Conservation (phyloP, 2,329 filamentous ascomycete genomes). For the Penicillium psychrosexuale region DNA sequence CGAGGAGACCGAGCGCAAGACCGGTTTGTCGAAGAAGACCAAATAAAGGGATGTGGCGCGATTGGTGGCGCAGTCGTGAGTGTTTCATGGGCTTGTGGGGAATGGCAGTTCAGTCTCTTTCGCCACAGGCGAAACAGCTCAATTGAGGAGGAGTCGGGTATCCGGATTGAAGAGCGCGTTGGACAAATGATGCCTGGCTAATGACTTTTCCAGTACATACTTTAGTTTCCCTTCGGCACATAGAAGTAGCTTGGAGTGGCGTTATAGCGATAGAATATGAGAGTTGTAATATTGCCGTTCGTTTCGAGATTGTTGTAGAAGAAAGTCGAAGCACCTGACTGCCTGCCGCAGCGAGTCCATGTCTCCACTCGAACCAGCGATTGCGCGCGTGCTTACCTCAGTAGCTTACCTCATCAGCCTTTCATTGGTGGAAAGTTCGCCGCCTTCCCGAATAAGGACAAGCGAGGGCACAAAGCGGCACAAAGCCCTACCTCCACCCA, state of each 20-base stretch:
- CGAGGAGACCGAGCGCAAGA: slow-evolving; percentile 33
- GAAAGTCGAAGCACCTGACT: slow-evolving; percentile 5
- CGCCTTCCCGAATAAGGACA: slow-evolving; percentile 26
- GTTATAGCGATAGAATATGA: slow-evolving; percentile 11
- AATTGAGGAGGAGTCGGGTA: slow-evolving; percentile 3
- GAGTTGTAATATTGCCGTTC: neutral
- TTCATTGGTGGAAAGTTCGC: slow-evolving; percentile 18
- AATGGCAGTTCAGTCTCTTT: slow-evolving; percentile 17
- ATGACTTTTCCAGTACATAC: slow-evolving; percentile 12
- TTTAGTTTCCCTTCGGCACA: slow-evolving; percentile 1
- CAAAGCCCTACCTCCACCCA: slow-evolving; percentile 27
- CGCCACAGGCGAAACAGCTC: slow-evolving; percentile 7
- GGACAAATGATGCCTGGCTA: slow-evolving; percentile 8
- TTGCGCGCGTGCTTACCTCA: slow-evolving; percentile 5
- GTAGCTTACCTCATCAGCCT: neutral
- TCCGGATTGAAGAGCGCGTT: slow-evolving; percentile 1
- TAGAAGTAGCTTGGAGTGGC: neutral
- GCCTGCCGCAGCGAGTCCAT: slow-evolving; percentile 2
- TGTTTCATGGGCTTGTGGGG: slow-evolving; percentile 3
- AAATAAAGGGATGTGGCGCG: neutral
- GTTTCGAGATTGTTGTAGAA: neutral
- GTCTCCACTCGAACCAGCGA: slow-evolving; percentile 3
- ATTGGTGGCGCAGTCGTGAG: neutral
- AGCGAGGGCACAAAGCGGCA: slow-evolving; percentile 40
- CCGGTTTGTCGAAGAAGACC: slow-evolving; percentile 30